phyloP scores from a whole-genome alignment of 73 alveolate genomes.

The Diophrys appendiculata region DNA sequence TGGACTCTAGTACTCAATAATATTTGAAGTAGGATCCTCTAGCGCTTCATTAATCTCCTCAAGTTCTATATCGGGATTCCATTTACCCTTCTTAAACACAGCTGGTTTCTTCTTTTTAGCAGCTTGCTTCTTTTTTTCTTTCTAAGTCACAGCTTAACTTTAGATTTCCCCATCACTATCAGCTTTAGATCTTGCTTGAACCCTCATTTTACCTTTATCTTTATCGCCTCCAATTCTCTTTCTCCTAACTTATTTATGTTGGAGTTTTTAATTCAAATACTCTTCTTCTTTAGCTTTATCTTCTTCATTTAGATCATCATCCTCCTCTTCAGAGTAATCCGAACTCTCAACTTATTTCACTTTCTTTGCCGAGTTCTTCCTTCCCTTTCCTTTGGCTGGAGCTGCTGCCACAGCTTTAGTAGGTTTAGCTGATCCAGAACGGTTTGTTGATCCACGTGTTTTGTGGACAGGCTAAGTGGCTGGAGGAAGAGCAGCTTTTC shows the following conservation, averaged over 20 bases:
- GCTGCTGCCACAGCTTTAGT: not conserved
- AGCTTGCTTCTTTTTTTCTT: constrained; percentile 35
- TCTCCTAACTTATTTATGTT: constrained; percentile 29
- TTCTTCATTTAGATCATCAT: constrained; percentile 44
- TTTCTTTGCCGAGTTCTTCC: constrained; percentile 35
- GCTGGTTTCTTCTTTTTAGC: constrained; percentile 64
- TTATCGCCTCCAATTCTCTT: constrained; percentile 33
- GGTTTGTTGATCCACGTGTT: not conserved
- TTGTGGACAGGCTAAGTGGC: not conserved
- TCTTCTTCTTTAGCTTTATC: constrained; percentile 19
- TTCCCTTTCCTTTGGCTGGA: not conserved
- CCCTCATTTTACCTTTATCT: constrained; percentile 43
- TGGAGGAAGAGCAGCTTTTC: not conserved
- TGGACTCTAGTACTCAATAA: not conserved
- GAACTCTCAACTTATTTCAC: constrained; percentile 50
- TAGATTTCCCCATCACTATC: constrained; percentile 26
- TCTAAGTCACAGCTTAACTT: constrained; percentile 24
- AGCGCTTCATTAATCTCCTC: constrained; percentile 48
- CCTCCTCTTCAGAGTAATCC: constrained; percentile 42
- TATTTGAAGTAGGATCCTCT: constrained; percentile 23
- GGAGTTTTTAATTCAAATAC: too few species aligned
- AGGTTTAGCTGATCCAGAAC: not conserved
- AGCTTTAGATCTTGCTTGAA: constrained; percentile 24
- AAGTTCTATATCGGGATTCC: constrained; percentile 68
- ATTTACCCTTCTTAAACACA: constrained; percentile 70